Conservation (phyloP, 2,329 filamentous ascomycete genomes). For the Colletotrichum musicola region DNA sequence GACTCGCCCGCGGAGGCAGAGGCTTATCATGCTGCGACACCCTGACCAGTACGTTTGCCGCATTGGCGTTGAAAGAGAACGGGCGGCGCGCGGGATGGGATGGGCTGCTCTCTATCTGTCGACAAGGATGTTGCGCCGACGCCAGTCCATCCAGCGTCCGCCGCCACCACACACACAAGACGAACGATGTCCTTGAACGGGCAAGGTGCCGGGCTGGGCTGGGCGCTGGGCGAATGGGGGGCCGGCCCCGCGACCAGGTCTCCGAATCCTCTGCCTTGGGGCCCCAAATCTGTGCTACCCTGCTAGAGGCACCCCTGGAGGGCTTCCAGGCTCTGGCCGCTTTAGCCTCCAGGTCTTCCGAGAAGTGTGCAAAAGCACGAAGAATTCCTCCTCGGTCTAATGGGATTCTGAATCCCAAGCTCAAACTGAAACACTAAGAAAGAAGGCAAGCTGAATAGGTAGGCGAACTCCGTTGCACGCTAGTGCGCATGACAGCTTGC, state of each 20-base stretch:
- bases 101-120: constrained; percentile 31
- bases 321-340: neutral
- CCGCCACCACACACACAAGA: constrained; percentile 20
- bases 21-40: constrained; percentile 37
- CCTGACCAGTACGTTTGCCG: constrained; percentile 13
- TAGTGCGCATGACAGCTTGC: too few species aligned
- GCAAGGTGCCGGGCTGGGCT: constrained; percentile 15
- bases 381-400: neutral
- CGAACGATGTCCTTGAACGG: constrained; percentile 24
- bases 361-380: neutral
- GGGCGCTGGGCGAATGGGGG: constrained; percentile 30
- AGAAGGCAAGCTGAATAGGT: too few species aligned
- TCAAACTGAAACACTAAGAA: too few species aligned
- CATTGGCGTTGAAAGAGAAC: constrained; percentile 35
- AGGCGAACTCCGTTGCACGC: too few species aligned
- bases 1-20: constrained; percentile 23
- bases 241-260: neutral
- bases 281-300: neutral
- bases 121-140: constrained; percentile 34
- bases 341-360: neutral
- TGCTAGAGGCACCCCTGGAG: neutral
- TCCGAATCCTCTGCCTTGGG: constrained; percentile 4
- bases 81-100: constrained; percentile 16
- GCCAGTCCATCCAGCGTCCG: constrained; percentile 7
- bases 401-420: too few species aligned